Conservation (phyloP, 2,329 filamentous ascomycete species). For the Aspergillus novoparasiticus region DNA sequence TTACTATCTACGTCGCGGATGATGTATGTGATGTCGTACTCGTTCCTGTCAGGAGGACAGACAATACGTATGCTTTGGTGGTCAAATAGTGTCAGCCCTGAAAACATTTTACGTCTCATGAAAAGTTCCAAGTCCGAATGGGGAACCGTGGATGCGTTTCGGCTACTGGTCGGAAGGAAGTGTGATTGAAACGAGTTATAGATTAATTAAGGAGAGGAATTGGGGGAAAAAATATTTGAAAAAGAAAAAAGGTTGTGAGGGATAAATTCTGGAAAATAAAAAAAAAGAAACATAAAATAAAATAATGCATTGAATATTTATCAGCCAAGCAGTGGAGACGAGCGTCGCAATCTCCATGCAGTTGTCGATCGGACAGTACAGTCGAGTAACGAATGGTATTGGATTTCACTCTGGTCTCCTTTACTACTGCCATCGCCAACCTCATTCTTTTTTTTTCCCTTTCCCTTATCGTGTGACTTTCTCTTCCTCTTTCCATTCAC, state of each 20-base stretch:
- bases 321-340: background rate
- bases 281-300: background rate
- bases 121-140: background rate
- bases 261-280: background rate
- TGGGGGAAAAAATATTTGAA: too few species aligned
- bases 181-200: background rate
- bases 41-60: background rate
- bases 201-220: background rate
- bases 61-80: background rate
- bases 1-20: background rate
- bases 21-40: background rate
- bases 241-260: background rate
- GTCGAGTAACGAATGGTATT: background rate
- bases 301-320: background rate
- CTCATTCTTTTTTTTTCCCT: conserved; percentile 3
- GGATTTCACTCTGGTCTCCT: background rate
- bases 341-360: background rate
- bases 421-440: background rate
- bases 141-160: background rate
- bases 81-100: background rate
- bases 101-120: background rate
- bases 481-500: background rate
- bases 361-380: background rate
- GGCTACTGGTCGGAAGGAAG: background rate
- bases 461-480: conserved; percentile 7